A percentile compares a stretch with the other conserved stretches of the same genome.
phyloP scores from a whole-genome alignment of 352 stramenopile genomes.

The Pythium chondricola region DNA sequence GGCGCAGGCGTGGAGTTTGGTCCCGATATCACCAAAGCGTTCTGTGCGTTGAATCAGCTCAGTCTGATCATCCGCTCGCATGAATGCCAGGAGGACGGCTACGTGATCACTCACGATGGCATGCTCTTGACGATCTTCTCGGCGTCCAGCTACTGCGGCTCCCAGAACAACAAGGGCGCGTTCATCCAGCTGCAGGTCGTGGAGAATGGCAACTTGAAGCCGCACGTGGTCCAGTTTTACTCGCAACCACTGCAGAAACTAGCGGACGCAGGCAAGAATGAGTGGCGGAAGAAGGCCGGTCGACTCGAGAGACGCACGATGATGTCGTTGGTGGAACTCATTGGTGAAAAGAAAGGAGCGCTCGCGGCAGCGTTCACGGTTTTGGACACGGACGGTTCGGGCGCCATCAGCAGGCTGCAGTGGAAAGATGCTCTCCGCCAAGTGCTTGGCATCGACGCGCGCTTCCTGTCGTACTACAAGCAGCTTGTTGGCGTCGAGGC shows the following conservation, averaged over 20 bases:
- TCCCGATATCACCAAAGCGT: conserved; percentile 88
- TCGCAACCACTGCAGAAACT: conserved; percentile 80
- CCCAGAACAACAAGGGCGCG: conserved; percentile 87
- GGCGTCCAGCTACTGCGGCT: conserved; percentile 89
- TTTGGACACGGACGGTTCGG: conserved; percentile 27
- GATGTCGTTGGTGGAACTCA: conserved; percentile 73
- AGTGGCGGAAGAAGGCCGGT: conserved; percentile 74
- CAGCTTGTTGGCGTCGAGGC: conserved; percentile 43
- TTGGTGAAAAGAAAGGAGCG: conserved; percentile 72
- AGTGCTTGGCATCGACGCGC: conserved; percentile 54
- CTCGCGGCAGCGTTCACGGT: conserved; percentile 45
- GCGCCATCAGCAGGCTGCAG: conserved; percentile 52
- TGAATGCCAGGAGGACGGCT: conserved; percentile 90
- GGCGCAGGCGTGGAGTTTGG: conserved; percentile 92
- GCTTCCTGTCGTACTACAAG: conserved; percentile 67
- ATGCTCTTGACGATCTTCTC: conserved; percentile 89
- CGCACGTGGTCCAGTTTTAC: conserved; percentile 90
- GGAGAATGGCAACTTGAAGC: conserved; percentile 76
- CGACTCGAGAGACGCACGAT: conserved; percentile 64
- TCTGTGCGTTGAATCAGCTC: conserved; percentile 82
- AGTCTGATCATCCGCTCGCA: conserved; percentile 92
- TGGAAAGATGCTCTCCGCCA: conserved; percentile 57
- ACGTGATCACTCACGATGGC: conserved; percentile 82
- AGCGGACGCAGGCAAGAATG: conserved; percentile 51
- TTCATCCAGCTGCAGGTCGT: conserved; percentile 64